Evolutionary conservation across 1,139 yeast species (phyloP).

Genomic region (Geotrichum histeridarum): DNA sequence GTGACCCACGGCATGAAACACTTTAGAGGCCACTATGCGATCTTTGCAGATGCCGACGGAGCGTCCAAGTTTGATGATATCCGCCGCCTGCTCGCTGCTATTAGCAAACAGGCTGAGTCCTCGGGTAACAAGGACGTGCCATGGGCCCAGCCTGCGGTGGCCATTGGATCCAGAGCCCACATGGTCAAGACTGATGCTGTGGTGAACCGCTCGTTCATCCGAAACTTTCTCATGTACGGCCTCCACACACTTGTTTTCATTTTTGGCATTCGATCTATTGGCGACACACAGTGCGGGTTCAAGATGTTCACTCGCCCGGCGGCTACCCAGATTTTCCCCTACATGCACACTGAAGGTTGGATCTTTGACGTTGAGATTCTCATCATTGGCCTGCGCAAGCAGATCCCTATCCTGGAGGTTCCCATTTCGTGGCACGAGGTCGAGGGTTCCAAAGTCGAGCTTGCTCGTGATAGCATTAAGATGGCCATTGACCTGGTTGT

Average conservation of each 20-base stretch:
- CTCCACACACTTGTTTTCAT: slow-evolving; percentile 78
- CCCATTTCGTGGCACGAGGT: slow-evolving; percentile 97
- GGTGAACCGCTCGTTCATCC: slow-evolving; percentile 78
- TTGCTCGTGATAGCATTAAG: slow-evolving; percentile 81
- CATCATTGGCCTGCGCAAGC: slow-evolving; percentile 68
- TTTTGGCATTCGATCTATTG: slow-evolving; percentile 80
- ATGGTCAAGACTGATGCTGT: slow-evolving; percentile 96
- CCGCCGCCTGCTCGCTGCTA: slow-evolving; percentile 46
- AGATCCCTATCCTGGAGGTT: slow-evolving; percentile 63
- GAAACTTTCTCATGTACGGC: slow-evolving; percentile 91
- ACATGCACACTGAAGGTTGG: slow-evolving; percentile 96
- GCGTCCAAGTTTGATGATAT: slow-evolving; percentile 81
- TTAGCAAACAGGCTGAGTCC: slow-evolving; percentile 29
- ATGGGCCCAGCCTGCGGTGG: slow-evolving; percentile 48
- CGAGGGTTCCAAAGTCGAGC: slow-evolving; percentile 86
- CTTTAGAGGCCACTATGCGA: slow-evolving; percentile 63
- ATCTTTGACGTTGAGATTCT: slow-evolving; percentile 93
- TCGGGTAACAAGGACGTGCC: not conserved
- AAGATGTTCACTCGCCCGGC: slow-evolving; percentile 78
- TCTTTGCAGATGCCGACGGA: slow-evolving; percentile 98
- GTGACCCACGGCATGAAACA: slow-evolving; percentile 88
- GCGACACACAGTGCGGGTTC: slow-evolving; percentile 97
- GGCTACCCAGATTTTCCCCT: slow-evolving; percentile 65
- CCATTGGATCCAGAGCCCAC: slow-evolving; percentile 93
- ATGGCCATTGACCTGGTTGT: slow-evolving; percentile 97